Base-by-base conservation (phyloP, 495 filamentous ascomycete genomes). In the Aspergillus cristatus region DNA sequence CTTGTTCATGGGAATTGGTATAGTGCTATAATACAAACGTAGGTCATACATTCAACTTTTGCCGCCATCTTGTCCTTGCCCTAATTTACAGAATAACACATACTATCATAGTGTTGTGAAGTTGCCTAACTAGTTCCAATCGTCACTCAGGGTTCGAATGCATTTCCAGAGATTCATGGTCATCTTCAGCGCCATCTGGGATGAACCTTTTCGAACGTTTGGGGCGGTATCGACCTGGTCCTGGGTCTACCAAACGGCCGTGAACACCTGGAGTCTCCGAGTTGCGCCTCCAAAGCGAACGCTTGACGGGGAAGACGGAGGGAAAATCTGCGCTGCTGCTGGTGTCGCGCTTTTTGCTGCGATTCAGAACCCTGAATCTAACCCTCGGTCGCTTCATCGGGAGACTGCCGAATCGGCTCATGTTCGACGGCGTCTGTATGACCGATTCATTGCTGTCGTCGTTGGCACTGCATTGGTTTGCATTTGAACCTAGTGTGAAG, bases 91-190 rank as follows among this genome's bases (percentile, higher is more conserved):
- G 24, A 12, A 30, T 22, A 14, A 13, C 24, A n/a, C n/a, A 33
- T 24, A 14, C 8, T 18, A n/a, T n/a, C n/a, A n/a, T 32, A 7
- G 11, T 16, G 8, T 12, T 22, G 16, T 7, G n/a, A 11, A 12
- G 17, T 12, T 1, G 14, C n/a, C n/a, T n/a, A n/a, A n/a, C n/a
- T n/a, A n/a, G n/a, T n/a, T n/a, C n/a, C n/a, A 3, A 26, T n/a
- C 13, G 24, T 25, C 39, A 49, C 13, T 49, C 42, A 7, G 35
- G 42, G 13, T 41, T 39, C 1, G 46, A 35, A 14, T 25, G 58
- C 47, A 54, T 55, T 10, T 53, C 45, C 20, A 60, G 39, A 39
- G 39, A 53, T 11, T 43, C 52, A 39, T 47, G 41, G 7, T 54
- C 52, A 7, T 46, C 47, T 16, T 46, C 33, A 13, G 26, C 14